Evolutionary conservation across 768 basidiomycete genomes (phyloP).

Genomic region (Auriscalpium orientale): DNA sequence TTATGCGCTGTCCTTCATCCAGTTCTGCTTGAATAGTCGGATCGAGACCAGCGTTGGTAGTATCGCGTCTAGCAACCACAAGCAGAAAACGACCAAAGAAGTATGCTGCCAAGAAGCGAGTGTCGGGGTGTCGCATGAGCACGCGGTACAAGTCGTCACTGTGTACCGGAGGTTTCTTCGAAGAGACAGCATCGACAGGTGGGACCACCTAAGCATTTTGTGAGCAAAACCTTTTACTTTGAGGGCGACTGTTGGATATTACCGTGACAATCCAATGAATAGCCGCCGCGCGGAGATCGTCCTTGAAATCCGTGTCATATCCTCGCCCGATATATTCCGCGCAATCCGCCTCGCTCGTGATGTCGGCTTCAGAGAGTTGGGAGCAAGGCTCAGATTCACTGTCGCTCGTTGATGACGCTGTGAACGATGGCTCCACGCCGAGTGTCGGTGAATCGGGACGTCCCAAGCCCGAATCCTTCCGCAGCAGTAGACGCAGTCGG

Average conservation of each 20-base stretch:
- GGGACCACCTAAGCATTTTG: conserved; percentile 7
- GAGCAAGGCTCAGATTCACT: background rate
- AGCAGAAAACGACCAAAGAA: conserved; percentile 10
- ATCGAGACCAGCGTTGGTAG: background rate
- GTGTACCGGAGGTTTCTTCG: background rate
- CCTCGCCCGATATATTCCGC: background rate
- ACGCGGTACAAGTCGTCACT: conserved; percentile 9
- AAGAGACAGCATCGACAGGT: background rate
- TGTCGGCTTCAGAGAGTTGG: background rate
- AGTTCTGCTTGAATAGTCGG: background rate
- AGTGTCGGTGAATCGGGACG: background rate
- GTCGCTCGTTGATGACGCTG: background rate
- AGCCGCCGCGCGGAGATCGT: background rate
- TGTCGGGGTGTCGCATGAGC: conserved; percentile 7
- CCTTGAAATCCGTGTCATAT: background rate
- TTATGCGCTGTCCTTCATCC: background rate
- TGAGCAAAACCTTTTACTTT: background rate
- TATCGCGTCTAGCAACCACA: background rate
- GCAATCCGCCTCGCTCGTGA: background rate
- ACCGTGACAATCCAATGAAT: conserved; percentile 14
- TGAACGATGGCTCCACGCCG: background rate
- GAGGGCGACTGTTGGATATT: background rate
- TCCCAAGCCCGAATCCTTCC: background rate
- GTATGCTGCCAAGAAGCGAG: conserved; percentile 11
- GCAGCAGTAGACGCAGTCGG: background rate